phyloP scores from a whole-genome alignment of 2,329 filamentous ascomycete species.

The Aspergillus nomiae region DNA sequence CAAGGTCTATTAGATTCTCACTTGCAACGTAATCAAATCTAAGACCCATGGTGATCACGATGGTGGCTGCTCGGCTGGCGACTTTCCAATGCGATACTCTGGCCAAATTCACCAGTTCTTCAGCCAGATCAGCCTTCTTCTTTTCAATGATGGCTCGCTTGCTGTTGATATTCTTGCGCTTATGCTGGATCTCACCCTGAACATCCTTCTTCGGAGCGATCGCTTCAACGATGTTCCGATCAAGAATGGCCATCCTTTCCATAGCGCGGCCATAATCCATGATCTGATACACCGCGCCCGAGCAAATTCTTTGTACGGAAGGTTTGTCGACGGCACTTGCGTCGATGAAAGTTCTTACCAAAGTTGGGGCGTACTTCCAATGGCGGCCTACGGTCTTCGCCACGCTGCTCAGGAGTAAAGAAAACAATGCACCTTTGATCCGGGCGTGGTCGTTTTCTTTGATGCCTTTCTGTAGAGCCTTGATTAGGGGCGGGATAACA shows the following conservation, averaged over 20 bases:
- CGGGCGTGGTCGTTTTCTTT: conserved; percentile 80
- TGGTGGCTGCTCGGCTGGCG: conserved; percentile 82
- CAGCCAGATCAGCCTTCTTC: conserved; percentile 77
- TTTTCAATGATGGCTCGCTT: conserved; percentile 77
- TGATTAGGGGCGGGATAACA: conserved; percentile 84
- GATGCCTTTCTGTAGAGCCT: conserved; percentile 75
- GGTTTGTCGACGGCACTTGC: conserved; percentile 89
- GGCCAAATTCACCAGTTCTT: conserved; percentile 77
- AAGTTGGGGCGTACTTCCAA: conserved; percentile 90
- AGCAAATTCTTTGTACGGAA: conserved; percentile 87
- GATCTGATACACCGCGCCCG: conserved; percentile 78
- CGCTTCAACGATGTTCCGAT: conserved; percentile 68
- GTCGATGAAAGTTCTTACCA: conserved; percentile 87
- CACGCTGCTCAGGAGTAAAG: conserved; percentile 83
- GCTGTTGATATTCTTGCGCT: conserved; percentile 72
- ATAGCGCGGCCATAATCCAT: conserved; percentile 90
- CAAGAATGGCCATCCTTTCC: conserved; percentile 81
- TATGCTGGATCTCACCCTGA: conserved; percentile 54
- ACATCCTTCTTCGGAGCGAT: conserved; percentile 72
- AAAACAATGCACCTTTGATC: conserved; percentile 94
- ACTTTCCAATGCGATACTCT: conserved; percentile 94
- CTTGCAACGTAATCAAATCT: conserved; percentile 89
- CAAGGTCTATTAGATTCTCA: conserved; percentile 77
- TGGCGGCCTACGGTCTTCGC: conserved; percentile 85
- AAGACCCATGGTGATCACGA: conserved; percentile 86